Base-by-base conservation (phyloP, 73 alveolate genomes). In the Durusdinium trenchii region DNA sequence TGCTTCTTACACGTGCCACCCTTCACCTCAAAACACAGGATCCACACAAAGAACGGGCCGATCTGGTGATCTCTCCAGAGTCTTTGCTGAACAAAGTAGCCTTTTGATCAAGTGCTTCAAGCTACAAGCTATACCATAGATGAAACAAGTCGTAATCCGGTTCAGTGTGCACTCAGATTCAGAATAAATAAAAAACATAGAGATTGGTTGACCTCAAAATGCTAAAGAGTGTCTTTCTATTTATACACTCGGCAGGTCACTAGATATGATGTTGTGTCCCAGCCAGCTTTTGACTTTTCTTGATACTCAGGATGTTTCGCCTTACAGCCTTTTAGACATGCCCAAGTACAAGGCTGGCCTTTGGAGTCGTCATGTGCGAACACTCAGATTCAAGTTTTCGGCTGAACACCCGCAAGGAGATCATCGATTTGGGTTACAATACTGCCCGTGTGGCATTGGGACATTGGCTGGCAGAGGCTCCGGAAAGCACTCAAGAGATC, bases 371-470 rank as follows among this genome's bases (percentile, higher is more conserved):
- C 20, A 12, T 12, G 20, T 54, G 28, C 64, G 9, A 12, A 12
- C 64, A 54, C 64, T 20, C 64, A 54, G 20, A 12, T 54, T 20
- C 64, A 12, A 12, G 28, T 54, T 54, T 12, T 54, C 28, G 64
- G 64, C 9, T 54, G 64, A 54, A 54, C 64, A 54, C 3, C n/a
- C 67, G 9, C 16, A 28, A 84, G 76, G 94, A 84, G 94, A 84
- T 84, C 45, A 84, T 84, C 36, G 50, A 84, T 73, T 75, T 84
- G 50, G 94, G 94, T 36, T 84, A 84, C 51, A 52, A 84, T 40
- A 84, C 94, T 51, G 94, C 94, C 76, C 73, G 91, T 81, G 91
- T 81, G 91, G 91, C 91, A 81, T 47, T 81, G 91, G 71, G 91
- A 5, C 71, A 81, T 28, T 81, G 91, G 91, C 71, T 81, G 71